A percentile compares a stretch with the other conserved stretches of the same genome.
Conservation (phyloP, 768 basidiomycete species). For the Leccinum olivaceopallidum region DNA sequence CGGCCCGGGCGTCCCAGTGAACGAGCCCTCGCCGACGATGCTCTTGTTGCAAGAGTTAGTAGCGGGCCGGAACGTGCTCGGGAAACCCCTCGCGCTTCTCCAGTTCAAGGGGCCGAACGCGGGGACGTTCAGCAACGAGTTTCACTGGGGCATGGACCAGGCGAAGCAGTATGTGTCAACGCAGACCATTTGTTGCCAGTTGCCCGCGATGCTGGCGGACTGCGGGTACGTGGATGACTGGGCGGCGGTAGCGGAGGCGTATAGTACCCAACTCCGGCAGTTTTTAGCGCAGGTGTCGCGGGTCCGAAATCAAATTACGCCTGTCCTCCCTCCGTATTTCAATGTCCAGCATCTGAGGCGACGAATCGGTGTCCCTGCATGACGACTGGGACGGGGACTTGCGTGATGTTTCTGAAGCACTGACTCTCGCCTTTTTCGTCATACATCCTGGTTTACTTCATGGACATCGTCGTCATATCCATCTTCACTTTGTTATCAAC, state of each 20-base stretch:
- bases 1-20: slow-evolving; percentile 23
- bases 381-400: slow-evolving; percentile 2
- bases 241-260: slow-evolving; percentile 32
- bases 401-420: neutral
- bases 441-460: neutral
- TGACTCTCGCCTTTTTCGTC: neutral
- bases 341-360: slow-evolving; percentile 35
- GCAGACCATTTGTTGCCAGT: slow-evolving; percentile 24
- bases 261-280: slow-evolving; percentile 31
- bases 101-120: slow-evolving; percentile 35
- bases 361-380: slow-evolving; percentile 25
- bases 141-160: slow-evolving; percentile 30
- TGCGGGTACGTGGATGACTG: slow-evolving; percentile 30
- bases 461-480: neutral
- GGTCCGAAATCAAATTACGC: slow-evolving; percentile 32
- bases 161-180: slow-evolving; percentile 28
- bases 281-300: slow-evolving; percentile 33
- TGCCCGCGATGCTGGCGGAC: slow-evolving; percentile 24
- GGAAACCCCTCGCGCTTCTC: slow-evolving; percentile 23
- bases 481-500: neutral
- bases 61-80: slow-evolving; percentile 21
- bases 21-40: slow-evolving; percentile 34
- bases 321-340: slow-evolving; percentile 34
- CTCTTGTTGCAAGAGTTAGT: slow-evolving; percentile 29
- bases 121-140: slow-evolving; percentile 27